These are phyloP conservation scores for Saccharata proteae DNA, from an alignment of 2,329 filamentous ascomycete species.

Conservation along the genomic window DNA sequence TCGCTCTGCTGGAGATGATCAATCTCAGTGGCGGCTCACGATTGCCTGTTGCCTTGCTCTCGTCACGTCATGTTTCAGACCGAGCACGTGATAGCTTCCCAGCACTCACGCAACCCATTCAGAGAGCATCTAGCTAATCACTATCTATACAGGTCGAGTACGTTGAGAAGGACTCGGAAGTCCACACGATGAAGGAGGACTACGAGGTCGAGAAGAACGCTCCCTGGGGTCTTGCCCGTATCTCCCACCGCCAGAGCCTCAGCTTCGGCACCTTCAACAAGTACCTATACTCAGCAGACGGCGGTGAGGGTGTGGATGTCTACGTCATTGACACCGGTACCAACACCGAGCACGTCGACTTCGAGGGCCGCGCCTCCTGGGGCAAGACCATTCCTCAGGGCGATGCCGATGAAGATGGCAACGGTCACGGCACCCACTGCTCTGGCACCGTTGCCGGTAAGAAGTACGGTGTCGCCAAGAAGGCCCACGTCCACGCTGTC, in stretches of 20 bases:
- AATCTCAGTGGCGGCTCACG: no score
- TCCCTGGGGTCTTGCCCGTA: slow-evolving; percentile 97
- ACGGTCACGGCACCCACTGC: slow-evolving; percentile 98
- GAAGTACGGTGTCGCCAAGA: slow-evolving; percentile 99
- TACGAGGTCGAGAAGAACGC: slow-evolving; percentile 72
- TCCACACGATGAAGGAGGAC: slow-evolving; percentile 58
- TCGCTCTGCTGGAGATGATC: no score
- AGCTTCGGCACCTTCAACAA: slow-evolving; percentile 95
- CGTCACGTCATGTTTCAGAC: no score
- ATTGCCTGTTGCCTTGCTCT: no score
- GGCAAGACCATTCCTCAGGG: slow-evolving; percentile 86
- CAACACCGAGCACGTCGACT: slow-evolving; percentile 89
- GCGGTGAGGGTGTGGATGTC: slow-evolving; percentile 94
- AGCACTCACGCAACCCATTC: neutral
- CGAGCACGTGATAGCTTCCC: slow-evolving; percentile 7
- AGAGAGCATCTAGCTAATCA: neutral
- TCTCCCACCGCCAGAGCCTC: slow-evolving; percentile 83
- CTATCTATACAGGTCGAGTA: slow-evolving; percentile 72
- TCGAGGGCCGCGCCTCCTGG: slow-evolving; percentile 90
- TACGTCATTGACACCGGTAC: slow-evolving; percentile 98
- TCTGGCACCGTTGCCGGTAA: slow-evolving; percentile 95
- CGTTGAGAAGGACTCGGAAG: slow-evolving; percentile 87
- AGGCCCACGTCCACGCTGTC: slow-evolving; percentile 91
- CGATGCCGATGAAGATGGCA: slow-evolving; percentile 84
- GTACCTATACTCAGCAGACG: slow-evolving; percentile 82